These are phyloP conservation scores for Hyaloscypha finlandica DNA, from an alignment of 495 filamentous ascomycete genomes.

Conservation along the genomic window DNA sequence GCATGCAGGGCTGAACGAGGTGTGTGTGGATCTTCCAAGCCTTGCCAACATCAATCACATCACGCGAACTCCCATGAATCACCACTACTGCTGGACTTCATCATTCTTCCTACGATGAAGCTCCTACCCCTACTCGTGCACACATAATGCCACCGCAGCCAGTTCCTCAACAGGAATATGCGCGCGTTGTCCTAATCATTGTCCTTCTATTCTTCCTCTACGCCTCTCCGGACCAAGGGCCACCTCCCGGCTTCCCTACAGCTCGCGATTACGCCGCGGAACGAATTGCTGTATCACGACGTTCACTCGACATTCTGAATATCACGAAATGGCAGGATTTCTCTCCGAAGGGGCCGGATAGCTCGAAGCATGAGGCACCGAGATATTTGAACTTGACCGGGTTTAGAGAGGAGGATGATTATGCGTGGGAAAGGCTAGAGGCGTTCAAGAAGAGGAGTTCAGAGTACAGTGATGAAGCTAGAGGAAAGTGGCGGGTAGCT, in stretches of 20 bases:
- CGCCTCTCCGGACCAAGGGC: conserved; percentile 35
- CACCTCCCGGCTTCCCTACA: conserved; percentile 42
- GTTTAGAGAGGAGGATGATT: conserved; percentile 69
- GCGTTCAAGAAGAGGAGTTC: conserved; percentile 57
- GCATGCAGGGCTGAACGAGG: conserved; percentile 11
- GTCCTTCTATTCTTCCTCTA: conserved; percentile 41
- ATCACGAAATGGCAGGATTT: conserved; percentile 76
- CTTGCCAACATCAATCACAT: conserved; percentile 11
- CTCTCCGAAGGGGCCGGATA: conserved; percentile 44
- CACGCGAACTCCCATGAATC: neutral
- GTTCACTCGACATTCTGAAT: conserved; percentile 67
- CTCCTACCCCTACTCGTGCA: neutral
- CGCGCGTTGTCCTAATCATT: conserved; percentile 32
- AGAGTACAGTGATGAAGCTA: conserved; percentile 40
- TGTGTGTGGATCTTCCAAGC: neutral
- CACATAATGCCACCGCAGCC: conserved; percentile 24
- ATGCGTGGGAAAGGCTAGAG: conserved; percentile 67
- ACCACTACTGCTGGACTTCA: neutral
- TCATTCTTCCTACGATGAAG: conserved; percentile 15
- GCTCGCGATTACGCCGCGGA: conserved; percentile 40
- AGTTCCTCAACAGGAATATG: conserved; percentile 31
- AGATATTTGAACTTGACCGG: conserved; percentile 78
- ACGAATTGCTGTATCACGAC: conserved; percentile 49
- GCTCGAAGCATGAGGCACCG: conserved; percentile 37
- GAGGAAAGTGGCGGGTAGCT: neutral